These are phyloP conservation scores for Yarrowia osloensis DNA, from an alignment of 805 yeast species.

Conservation along the genomic window DNA sequence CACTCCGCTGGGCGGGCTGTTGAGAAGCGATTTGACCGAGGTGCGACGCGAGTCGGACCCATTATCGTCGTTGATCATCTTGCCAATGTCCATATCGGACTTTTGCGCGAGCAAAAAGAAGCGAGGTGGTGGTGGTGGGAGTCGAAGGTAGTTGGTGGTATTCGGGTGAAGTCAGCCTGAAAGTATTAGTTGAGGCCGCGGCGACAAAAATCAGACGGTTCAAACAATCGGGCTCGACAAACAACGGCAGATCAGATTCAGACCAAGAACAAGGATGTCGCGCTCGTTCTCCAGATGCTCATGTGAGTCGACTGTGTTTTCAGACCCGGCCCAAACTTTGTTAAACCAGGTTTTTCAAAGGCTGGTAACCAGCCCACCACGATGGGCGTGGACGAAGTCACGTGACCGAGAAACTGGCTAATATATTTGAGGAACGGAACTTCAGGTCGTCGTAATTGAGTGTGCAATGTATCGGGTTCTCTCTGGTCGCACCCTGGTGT, in stretches of 20 bases:
- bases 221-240: not conserved
- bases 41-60: conserved; percentile 30
- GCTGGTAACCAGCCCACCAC: not conserved
- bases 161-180: too few species aligned
- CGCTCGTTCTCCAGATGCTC: not conserved
- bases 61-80: conserved; percentile 27
- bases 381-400: not conserved
- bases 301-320: not conserved
- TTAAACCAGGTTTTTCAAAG: not conserved
- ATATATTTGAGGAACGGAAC: too few species aligned
- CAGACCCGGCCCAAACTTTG: not conserved
- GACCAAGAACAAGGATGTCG: not conserved
- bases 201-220: too few species aligned
- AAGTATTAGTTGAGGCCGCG: too few species aligned
- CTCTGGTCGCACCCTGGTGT: too few species aligned
- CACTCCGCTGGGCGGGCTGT: conserved; percentile 1
- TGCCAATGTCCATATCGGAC: conserved; percentile 26
- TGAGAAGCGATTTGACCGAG: conserved; percentile 25
- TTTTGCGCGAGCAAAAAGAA: not conserved
- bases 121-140: not conserved
- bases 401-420: too few species aligned
- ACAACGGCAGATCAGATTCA: not conserved
- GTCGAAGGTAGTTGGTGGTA: too few species aligned
- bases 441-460: too few species aligned
- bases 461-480: too few species aligned